Evolutionary conservation across 805 yeast genomes (phyloP), one percentile per base, ranked within the genome.

Genomic region (Schwanniomyces sp.): DNA sequence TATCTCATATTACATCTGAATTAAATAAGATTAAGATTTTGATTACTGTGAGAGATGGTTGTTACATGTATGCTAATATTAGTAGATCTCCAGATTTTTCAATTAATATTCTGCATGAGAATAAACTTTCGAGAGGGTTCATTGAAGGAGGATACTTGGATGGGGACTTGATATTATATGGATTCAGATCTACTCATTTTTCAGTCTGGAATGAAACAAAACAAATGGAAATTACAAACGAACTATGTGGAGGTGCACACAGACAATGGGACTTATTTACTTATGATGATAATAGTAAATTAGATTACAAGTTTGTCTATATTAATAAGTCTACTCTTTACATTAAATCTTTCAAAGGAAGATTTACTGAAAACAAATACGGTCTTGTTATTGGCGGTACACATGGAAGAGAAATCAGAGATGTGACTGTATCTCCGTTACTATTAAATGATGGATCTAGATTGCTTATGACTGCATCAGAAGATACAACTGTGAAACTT

Each of bases 351-450:
- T 59, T 63, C 46, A 44, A 39, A 8, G 50, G 47, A 26, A 52
- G 64, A 34, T 65, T 66, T 37, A 40, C 39, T 5, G 42, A 47
- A n/a, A 39, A 45, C 4, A 41, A 47, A 2, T 46, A 56, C 41
- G 72, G 72, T 0, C 47, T 72, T 17, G 53, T 72, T 5, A 70
- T 70, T 30, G 68, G 75, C 8, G 97, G 97, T 0, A 76, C 89
- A 0, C 98, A 94, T 64, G 99, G 99, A 0, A 78, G 98, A 52
- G 99, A 94, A 64, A 80, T 92, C 5, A 75, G 99, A 54, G 88
- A 84, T 47, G 71, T 91, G 12, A 76, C 86, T 1, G 73, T 85
- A n/a, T 74, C 80, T 7, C 67, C 77, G 0, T 39, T 51, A 7
- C 18, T 18, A 17, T 62, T 63, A 7, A 43, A 52, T 0, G 64